phyloP scores from a whole-genome alignment of 345 rosid species.

The Angophora floribunda region DNA sequence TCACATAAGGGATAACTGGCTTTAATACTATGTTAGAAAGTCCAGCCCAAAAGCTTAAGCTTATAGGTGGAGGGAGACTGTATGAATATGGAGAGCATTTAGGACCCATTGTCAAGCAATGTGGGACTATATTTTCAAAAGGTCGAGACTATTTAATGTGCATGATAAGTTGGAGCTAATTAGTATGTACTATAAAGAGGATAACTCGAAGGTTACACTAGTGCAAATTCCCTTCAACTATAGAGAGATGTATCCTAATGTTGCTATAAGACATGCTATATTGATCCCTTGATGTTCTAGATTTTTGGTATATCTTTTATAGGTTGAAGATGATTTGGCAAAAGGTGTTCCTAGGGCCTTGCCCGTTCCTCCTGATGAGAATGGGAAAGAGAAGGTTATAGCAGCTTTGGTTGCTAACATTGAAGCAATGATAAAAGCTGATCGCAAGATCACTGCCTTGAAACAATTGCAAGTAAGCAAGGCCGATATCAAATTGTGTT shows the following conservation, averaged over 20 bases:
- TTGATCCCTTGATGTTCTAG: background rate
- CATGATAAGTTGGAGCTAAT: background rate
- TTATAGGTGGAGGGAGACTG: no score
- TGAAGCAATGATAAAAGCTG: constrained; percentile 88
- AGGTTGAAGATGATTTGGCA: constrained; percentile 76
- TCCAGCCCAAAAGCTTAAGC: no score
- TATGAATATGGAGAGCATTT: no score
- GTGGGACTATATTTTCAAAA: no score
- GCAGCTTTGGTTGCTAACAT: constrained; percentile 82
- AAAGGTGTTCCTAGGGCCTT: constrained; percentile 61
- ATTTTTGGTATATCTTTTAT: background rate
- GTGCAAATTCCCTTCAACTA: background rate
- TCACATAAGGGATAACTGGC: no score
- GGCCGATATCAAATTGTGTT: background rate
- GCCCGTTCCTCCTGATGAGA: constrained; percentile 61
- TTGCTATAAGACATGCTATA: background rate
- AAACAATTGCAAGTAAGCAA: constrained; percentile 86
- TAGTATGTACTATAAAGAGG: background rate
- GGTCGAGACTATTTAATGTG: background rate
- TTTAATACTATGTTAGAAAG: no score
- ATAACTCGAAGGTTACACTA: background rate
- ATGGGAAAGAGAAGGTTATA: constrained; percentile 71
- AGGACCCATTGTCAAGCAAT: no score
- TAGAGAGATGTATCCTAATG: background rate
- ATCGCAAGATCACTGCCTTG: constrained; percentile 89